phyloP scores from a whole-genome alignment of 768 basidiomycete genomes.

The Hypsizygus marmoreus region DNA sequence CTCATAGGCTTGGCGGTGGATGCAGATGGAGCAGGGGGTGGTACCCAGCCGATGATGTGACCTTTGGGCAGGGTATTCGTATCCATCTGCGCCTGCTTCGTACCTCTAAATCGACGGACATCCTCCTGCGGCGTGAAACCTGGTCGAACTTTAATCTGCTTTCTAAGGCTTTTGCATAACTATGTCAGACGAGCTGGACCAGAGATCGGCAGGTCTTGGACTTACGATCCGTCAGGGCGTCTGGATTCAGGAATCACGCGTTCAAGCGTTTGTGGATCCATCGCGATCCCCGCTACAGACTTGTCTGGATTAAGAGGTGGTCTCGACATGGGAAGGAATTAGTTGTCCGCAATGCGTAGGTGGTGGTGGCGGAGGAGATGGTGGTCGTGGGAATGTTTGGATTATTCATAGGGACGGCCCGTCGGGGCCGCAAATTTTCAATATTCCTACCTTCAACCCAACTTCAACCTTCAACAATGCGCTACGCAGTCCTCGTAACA shows the following conservation, averaged over 20 bases:
- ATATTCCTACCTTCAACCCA: background rate
- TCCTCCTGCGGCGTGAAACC: constrained; percentile 97
- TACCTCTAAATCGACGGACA: constrained; percentile 80
- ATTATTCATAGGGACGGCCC: background rate
- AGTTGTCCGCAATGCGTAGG: too few species aligned
- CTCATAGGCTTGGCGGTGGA: constrained; percentile 50
- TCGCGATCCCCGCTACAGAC: constrained; percentile 73
- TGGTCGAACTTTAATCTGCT: constrained; percentile 86
- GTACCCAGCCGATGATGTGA: constrained; percentile 81
- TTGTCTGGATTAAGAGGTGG: constrained; percentile 76
- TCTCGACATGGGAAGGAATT: constrained; percentile 57
- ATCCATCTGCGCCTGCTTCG: constrained; percentile 75
- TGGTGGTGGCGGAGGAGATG: constrained; percentile 7
- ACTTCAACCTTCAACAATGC: constrained; percentile 47
- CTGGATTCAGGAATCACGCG: constrained; percentile 86
- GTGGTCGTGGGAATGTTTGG: constrained; percentile 18
- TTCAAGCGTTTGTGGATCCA: constrained; percentile 85
- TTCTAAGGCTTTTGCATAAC: constrained; percentile 63
- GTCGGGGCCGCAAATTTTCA: background rate
- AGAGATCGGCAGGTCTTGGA: constrained; percentile 12
- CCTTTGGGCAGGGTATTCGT: constrained; percentile 65
- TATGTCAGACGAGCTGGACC: constrained; percentile 11
- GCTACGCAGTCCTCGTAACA: constrained; percentile 85
- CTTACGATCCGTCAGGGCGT: constrained; percentile 86
- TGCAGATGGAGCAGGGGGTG: constrained; percentile 46